These are phyloP conservation scores for Nicotiana benthamiana DNA, from an alignment of 257 asterid genomes.

Conservation along the genomic window DNA sequence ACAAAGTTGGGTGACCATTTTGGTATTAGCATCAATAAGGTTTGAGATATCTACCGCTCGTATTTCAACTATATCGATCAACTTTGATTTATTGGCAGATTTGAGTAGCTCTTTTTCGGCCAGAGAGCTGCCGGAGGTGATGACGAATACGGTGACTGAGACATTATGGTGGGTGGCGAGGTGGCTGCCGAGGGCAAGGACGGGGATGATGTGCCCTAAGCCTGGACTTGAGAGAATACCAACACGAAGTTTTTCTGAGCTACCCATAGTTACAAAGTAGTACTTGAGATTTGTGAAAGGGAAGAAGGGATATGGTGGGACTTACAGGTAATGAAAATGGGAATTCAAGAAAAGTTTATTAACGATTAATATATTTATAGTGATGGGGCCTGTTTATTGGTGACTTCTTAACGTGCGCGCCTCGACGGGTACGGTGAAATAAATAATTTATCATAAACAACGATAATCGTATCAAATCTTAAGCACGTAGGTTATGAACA, in stretches of 20 bases:
- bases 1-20: conserved; percentile 28
- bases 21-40: conserved; percentile 33
- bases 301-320: not conserved
- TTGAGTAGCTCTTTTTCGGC: conserved; percentile 28
- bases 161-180: conserved; percentile 40
- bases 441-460: no score
- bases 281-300: not conserved
- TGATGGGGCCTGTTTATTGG: not conserved
- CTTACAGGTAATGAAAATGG: no score
- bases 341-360: not conserved
- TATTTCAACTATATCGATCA: conserved; percentile 22
- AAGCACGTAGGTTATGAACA: no score
- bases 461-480: no score
- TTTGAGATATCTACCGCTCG: conserved; percentile 42
- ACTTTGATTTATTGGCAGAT: conserved; percentile 6
- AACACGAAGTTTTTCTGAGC: conserved; percentile 19
- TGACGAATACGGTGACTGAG: conserved; percentile 31
- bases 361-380: no score
- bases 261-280: not conserved
- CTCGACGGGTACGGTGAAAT: no score
- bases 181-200: conserved; percentile 39
- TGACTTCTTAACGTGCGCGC: not conserved
- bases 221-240: conserved; percentile 61
- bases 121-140: conserved; percentile 25
- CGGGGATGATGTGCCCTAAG: conserved; percentile 65